Evolutionary conservation across 129 eudicot species (phyloP).

Genomic region (Helianthus annuus): HanXRQr2.0-SUNRISE NC_035446.2:155613867-155614366

Average conservation of each 20-base stretch:
- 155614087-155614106: neutral
- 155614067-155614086: neutral
- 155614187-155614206: too few relatives aligned
- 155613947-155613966: neutral
- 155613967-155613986: constrained; percentile 12
- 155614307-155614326: too few relatives aligned
- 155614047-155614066: neutral
- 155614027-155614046: neutral
- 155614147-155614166: neutral
- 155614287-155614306: too few relatives aligned
- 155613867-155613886: constrained; percentile 29
- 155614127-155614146: neutral
- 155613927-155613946: constrained; percentile 14
- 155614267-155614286: too few relatives aligned
- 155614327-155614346: too few relatives aligned
- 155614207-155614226: too few relatives aligned
- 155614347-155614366: too few relatives aligned
- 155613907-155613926: constrained; percentile 22
- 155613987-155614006: constrained; percentile 1
- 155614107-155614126: neutral
- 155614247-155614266: too few relatives aligned
- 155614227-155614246: too few relatives aligned
- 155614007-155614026: constrained; percentile 1
- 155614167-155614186: neutral
- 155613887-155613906: constrained; percentile 30